Evolutionary conservation across 331 rosid species (phyloP), one percentile per base, ranked within the genome.

Genomic region (Quercus phellos): DNA sequence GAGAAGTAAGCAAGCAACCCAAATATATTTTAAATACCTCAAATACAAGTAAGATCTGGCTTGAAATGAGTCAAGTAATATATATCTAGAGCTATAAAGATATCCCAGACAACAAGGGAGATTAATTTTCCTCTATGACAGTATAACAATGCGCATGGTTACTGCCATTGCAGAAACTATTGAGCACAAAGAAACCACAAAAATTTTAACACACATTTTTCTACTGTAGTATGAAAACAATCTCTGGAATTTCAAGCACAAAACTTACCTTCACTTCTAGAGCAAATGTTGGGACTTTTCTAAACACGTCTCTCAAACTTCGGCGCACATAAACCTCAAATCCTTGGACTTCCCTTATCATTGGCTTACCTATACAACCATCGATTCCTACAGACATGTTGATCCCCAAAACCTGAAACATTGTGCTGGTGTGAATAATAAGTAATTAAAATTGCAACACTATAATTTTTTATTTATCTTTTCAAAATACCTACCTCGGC

Each of bases 241-340:
- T 38, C 43, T 21, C 55, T 30, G 14, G 73, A 54, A 73, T 55
- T 70, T 34, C 51, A 61, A 55, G 79, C 10, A 55, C 21, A 67
- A 81, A 38, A 22, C 59, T 86, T 80, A 93, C 99, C 98, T 89
- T 87, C 82, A 95, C 94, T 91, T 95, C 99, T 67, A 95, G 90
- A 5, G 97, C 80, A 87, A 92, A 87, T 43, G 96, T 88, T 67
- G 99, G 99, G 75, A 95, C 99, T 84, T 88, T 95, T 70, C 94
- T 88, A 81, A 92, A 95, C 81, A 95, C 88, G 84, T 95, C 99
- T 87, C 98, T 93, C 93, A 95, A 90, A 84, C 99, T 95, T 84
- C 99, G 86, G 76, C 96, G 89, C 38, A 93, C 96, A 82, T 79
- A 86, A 77, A 90, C 83, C 80, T 95, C 98, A 77, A 95, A 79